Conservation (phyloP, 108 stramenopile species). For the Cyclotella choctawhatcheeana region DNA sequence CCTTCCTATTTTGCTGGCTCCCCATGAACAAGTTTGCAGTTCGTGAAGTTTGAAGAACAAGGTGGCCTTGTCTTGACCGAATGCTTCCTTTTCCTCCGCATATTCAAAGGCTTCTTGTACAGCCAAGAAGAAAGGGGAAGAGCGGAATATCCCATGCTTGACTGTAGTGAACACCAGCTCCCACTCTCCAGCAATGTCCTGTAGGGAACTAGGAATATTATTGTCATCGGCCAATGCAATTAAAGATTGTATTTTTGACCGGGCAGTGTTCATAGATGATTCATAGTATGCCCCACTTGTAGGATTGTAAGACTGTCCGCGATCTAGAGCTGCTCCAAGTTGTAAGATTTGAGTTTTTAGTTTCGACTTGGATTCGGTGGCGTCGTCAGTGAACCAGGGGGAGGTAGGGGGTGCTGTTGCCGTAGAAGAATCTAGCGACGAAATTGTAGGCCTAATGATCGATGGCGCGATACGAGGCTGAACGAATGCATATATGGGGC, state of each 20-base stretch:
- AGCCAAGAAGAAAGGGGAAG: constrained; percentile 86
- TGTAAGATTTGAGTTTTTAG: constrained; percentile 79
- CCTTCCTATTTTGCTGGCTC: constrained; percentile 85
- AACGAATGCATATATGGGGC: not conserved
- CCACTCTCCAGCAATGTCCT: constrained; percentile 83
- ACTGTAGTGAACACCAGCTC: constrained; percentile 86
- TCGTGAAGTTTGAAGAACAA: constrained; percentile 95
- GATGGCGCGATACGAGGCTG: not conserved
- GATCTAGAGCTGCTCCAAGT: constrained; percentile 86
- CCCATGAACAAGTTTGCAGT: constrained; percentile 93
- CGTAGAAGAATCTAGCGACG: not conserved
- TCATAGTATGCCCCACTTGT: constrained; percentile 83
- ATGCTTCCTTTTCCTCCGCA: constrained; percentile 68
- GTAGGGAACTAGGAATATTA: constrained; percentile 55
- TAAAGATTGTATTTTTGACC: constrained; percentile 65
- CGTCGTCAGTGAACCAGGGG: constrained; percentile 45
- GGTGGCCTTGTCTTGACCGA: constrained; percentile 83
- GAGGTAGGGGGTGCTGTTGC: constrained; percentile 11
- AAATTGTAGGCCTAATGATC: not conserved
- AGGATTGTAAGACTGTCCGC: constrained; percentile 90
- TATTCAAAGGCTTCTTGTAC: constrained; percentile 88
- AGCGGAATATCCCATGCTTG: constrained; percentile 87
- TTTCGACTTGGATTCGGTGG: constrained; percentile 36
- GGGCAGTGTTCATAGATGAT: constrained; percentile 68
- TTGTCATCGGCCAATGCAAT: constrained; percentile 53